Percentiles rank a stretch among this genome's conserved stretches.
These are phyloP conservation scores for Coprinopsis cinerea DNA, from an alignment of 768 basidiomycete genomes.

Conservation along the genomic window DNA sequence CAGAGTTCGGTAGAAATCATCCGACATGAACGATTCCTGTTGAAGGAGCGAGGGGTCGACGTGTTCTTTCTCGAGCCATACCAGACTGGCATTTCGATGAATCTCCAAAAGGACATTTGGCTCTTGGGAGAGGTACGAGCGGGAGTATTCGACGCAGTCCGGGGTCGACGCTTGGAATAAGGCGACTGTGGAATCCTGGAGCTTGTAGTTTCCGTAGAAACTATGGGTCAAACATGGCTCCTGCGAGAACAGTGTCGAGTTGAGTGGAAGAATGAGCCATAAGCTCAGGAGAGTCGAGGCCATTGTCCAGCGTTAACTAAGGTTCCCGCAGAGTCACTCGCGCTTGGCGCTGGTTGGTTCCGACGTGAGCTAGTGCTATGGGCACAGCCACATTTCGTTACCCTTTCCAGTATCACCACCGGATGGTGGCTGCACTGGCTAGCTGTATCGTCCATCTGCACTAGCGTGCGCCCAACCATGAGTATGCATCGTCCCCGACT, in stretches of 20 bases:
- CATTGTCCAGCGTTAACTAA: too few relatives aligned
- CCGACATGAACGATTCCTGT: slow-evolving; percentile 8
- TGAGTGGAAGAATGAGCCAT: slow-evolving; percentile 42
- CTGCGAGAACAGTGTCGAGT: slow-evolving; percentile 30
- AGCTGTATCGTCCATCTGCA: too few relatives aligned
- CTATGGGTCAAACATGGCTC: slow-evolving; percentile 40
- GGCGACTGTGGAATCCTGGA: slow-evolving; percentile 32
- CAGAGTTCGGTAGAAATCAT: slow-evolving; percentile 1
- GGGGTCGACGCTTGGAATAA: slow-evolving; percentile 34
- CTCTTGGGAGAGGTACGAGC: slow-evolving; percentile 19
- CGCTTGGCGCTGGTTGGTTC: too few relatives aligned
- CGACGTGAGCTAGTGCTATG: too few relatives aligned
- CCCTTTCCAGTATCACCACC: too few relatives aligned
- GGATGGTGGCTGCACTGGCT: too few relatives aligned
- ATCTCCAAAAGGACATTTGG: slow-evolving; percentile 20
- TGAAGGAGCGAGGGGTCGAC: slow-evolving; percentile 39
- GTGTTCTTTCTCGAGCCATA: slow-evolving; percentile 56
- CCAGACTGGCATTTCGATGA: slow-evolving; percentile 31
- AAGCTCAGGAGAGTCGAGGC: slow-evolving; percentile 14
- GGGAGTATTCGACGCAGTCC: slow-evolving; percentile 33
- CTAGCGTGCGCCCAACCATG: slow-evolving; percentile 3
- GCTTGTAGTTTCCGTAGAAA: slow-evolving; percentile 54
- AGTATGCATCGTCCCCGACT: too few relatives aligned
- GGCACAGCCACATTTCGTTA: too few relatives aligned
- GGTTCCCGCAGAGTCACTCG: too few relatives aligned